These are phyloP conservation scores for Lodderomyces oxycetoniae DNA, from an alignment of 1,139 yeast genomes.

Conservation along the genomic window DNA sequence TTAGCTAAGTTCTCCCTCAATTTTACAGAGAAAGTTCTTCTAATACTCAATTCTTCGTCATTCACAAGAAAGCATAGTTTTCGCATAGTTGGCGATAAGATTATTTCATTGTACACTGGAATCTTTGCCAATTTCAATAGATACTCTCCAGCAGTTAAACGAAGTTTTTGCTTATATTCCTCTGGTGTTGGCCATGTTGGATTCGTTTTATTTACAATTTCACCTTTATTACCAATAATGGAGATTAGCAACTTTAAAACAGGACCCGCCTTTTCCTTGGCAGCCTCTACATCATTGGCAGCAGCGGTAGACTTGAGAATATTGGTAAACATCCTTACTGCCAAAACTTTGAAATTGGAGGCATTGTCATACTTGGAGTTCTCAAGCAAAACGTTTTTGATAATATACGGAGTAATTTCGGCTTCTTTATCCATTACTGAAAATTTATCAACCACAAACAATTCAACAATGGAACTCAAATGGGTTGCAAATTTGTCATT, in stretches of 20 bases:
- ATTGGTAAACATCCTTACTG: constrained; percentile 60
- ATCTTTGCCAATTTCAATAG: constrained; percentile 61
- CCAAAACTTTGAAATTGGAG: constrained; percentile 19
- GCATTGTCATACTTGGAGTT: constrained; percentile 45
- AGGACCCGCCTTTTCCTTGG: constrained; percentile 47
- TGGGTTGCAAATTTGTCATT: constrained; percentile 45
- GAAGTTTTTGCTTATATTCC: constrained; percentile 53
- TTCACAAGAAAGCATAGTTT: constrained; percentile 58
- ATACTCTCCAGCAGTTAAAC: constrained; percentile 65
- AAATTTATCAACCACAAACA: constrained; percentile 50
- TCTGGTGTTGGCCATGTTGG: constrained; percentile 60
- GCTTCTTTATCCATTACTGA: constrained; percentile 51
- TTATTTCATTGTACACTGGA: constrained; percentile 48
- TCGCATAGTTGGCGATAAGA: constrained; percentile 49
- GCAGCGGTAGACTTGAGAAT: constrained; percentile 48
- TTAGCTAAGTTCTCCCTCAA: constrained; percentile 51
- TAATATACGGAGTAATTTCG: constrained; percentile 56
- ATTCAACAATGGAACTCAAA: constrained; percentile 57
- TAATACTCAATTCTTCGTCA: constrained; percentile 59
- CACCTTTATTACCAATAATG: constrained; percentile 77
- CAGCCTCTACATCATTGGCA: constrained; percentile 23
- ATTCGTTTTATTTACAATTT: constrained; percentile 51
- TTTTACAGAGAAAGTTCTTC: constrained; percentile 47
- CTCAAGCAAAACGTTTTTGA: constrained; percentile 55
- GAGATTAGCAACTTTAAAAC: constrained; percentile 64